Evolutionary conservation across 2,329 filamentous ascomycete genomes (phyloP).

Genomic region (Seiridium unicorne): DNA sequence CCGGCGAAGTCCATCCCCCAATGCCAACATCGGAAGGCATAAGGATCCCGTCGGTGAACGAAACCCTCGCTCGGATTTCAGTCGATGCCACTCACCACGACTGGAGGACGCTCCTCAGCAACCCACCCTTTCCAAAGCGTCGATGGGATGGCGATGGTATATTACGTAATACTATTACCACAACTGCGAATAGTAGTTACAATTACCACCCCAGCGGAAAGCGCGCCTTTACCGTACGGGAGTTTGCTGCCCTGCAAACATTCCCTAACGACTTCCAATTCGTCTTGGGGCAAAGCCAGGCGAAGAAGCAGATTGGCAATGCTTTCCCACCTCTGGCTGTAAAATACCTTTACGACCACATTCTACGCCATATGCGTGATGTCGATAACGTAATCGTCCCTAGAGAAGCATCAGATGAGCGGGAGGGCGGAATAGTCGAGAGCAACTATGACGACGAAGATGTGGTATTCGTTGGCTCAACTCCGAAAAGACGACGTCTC

Average conservation of each 20-base stretch:
- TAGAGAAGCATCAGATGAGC: slow-evolving; percentile 7
- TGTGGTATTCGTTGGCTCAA: not conserved
- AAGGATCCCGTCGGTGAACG: too few relatives aligned
- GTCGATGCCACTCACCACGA: slow-evolving; percentile 33
- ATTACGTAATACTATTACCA: slow-evolving; percentile 60
- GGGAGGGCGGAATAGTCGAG: slow-evolving; percentile 12
- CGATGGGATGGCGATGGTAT: slow-evolving; percentile 41
- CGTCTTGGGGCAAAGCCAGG: slow-evolving; percentile 26
- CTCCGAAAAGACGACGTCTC: not conserved
- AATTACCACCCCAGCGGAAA: slow-evolving; percentile 64
- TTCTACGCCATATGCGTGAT: slow-evolving; percentile 39
- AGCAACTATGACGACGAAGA: not conserved
- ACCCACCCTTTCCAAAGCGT: slow-evolving; percentile 21
- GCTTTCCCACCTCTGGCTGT: slow-evolving; percentile 66
- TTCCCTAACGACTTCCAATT: slow-evolving; percentile 64
- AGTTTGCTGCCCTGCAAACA: slow-evolving; percentile 65
- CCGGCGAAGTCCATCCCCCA: slow-evolving; percentile 64
- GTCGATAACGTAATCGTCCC: slow-evolving; percentile 32
- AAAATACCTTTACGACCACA: slow-evolving; percentile 41
- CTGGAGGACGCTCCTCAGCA: slow-evolving; percentile 11
- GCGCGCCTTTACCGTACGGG: slow-evolving; percentile 61
- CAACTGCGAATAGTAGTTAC: slow-evolving; percentile 45
- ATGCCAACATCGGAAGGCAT: too few relatives aligned
- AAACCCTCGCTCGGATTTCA: too few relatives aligned
- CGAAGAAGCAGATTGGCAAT: slow-evolving; percentile 70